Evolutionary conservation across 176 grass and related monocot species (phyloP), one percentile per base, ranked within the genome.

Genomic region (Eleusine coracana): DNA sequence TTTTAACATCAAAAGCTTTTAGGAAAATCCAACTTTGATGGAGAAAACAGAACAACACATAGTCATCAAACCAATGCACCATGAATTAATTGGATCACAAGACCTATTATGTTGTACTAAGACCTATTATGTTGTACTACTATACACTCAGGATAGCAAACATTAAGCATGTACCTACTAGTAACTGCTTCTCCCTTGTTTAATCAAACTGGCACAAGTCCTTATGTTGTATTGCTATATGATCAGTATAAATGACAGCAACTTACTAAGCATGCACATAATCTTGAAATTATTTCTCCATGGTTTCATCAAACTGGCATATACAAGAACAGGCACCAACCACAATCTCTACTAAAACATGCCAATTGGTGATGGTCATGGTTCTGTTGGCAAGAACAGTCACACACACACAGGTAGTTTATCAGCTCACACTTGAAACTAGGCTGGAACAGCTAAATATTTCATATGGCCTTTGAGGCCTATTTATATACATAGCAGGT

Each of bases 1-100:
- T 74, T 76, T 67, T 28, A 68, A 18, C 51, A 78, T 37, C 4
- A 2, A 89, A 86, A 85, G 60, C 76, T 75, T 67, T 68, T 28
- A 69, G 38, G 38, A 69, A 21, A 54, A 66, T 7, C 41, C 12
- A 71, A 15, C 5, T 17, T 27, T 3, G 36, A 21, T 51, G 23
- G 3, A 17, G 25, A 51, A 74, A 81, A 67, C 71, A 82, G 20
- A 71, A 55, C 27, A 81, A 65, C 7, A 61, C n/a, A 50, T 38
- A 41, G 64, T 66, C 25, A 78, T 75, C 55, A 74, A 76, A 29
- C 28, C 52, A 87, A 72, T 41, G 66, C n/a, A 82, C 48, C 28
- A 54, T 34, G 45, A 17, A 71, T 45, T 27, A 44, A 39, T 66
- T 70, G 0, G 5, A 73, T 46, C 4, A 29, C 6, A 88, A 10